A percentile compares a stretch with the other conserved stretches of the same genome.
These are phyloP conservation scores for Pythium vanterpoolii DNA, from an alignment of 352 stramenopile species.

Conservation along the genomic window DNA sequence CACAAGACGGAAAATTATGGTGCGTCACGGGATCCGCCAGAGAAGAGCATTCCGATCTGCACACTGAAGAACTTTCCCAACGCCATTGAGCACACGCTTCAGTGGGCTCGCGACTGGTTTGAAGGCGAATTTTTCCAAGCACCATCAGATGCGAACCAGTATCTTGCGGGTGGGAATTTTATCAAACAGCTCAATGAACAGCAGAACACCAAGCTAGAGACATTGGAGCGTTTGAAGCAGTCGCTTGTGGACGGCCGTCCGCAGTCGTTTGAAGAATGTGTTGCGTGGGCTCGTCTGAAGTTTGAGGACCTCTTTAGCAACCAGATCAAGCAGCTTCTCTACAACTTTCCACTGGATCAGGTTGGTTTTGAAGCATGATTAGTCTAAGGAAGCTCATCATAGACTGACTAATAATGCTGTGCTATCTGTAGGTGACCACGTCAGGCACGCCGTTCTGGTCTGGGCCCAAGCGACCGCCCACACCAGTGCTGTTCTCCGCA, in stretches of 20 bases:
- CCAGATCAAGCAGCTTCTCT: slow-evolving; percentile 96
- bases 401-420: not conserved
- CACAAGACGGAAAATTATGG: slow-evolving; percentile 97
- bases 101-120: slow-evolving; percentile 99
- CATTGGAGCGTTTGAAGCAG: slow-evolving; percentile 89
- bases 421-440: slow-evolving; percentile 84
- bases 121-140: slow-evolving; percentile 98
- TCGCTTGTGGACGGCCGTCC: slow-evolving; percentile 93
- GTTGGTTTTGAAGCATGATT: slow-evolving; percentile 14
- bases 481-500: slow-evolving; percentile 90
- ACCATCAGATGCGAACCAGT: slow-evolving; percentile 95
- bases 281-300: slow-evolving; percentile 96
- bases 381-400: not conserved
- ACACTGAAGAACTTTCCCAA: slow-evolving; percentile 99
- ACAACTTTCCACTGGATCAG: slow-evolving; percentile 99
- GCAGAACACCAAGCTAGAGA: slow-evolving; percentile 97
- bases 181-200: slow-evolving; percentile 94
- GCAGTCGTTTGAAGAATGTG: slow-evolving; percentile 95
- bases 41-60: slow-evolving; percentile 99
- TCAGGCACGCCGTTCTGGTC: slow-evolving; percentile 98
- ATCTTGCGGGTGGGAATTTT: slow-evolving; percentile 83
- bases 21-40: slow-evolving; percentile 96
- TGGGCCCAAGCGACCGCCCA: slow-evolving; percentile 95
- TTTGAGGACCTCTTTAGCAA: slow-evolving; percentile 99
- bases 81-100: slow-evolving; percentile 98